Base-by-base conservation (phyloP, 768 basidiomycete species). In the Phylloporus sp. region DNA sequence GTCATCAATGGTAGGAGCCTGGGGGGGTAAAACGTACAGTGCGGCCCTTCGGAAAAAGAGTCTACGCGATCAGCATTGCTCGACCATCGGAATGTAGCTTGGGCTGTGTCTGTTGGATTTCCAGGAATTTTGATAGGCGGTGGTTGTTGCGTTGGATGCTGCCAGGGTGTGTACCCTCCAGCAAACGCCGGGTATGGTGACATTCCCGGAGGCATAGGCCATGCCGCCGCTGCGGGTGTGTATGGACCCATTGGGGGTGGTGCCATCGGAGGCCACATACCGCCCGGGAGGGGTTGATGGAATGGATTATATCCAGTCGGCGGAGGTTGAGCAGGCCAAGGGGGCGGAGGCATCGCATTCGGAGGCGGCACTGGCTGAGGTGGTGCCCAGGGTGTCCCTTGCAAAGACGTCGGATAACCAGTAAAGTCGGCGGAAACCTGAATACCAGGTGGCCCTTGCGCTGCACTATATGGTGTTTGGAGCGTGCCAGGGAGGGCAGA, bases 21-120 rank as follows among this genome's bases (percentile, higher is more conserved):
- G 32, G 24, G 26, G 43, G 28, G 26, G 36, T 22, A 66, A n/a
- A n/a, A n/a, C 77, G 27, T 64, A 79, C 77, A 78, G 47, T 73
- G 67, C 0, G 67, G 64, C 23, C 77, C 77, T 46, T 74, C 73
- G 0, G 69, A 53, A 54, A 76, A 79, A 20, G 57, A 66, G 29
- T 63, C 56, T 45, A 75, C 61, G 54, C 68, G 58, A 65, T 66
- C 63, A 16, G 70, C 57, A 18, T 63, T 66, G 40, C 51, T 65
- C 2, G 59, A 55, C 68, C 66, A 68, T 20, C 70, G 59, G 45
- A 67, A 57, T 23, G 62, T 44, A n/a, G 65, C 59, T 45, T 65
- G 56, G 32, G 66, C 52, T 22, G 61, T 50, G 52, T 67, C 69
- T 6, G 44, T 59, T 4, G 60, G 38, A 9, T 54, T 58, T 13